Conservation (phyloP, 306 rosid species). For the Luffa acutangula region DNA sequence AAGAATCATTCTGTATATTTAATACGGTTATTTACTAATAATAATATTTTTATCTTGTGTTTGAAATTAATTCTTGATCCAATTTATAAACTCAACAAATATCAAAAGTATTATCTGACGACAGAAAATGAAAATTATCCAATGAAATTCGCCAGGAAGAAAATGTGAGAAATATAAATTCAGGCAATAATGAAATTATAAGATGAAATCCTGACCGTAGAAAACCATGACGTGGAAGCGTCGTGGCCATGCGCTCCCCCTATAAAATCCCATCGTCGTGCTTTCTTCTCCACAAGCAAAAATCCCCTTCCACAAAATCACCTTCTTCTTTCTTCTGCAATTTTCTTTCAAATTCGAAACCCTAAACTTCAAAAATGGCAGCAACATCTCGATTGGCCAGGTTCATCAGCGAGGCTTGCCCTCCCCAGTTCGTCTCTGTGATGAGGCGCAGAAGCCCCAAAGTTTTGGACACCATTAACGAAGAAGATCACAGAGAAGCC, state of each 20-base stretch:
- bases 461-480: slow-evolving; percentile 11
- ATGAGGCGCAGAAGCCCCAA: slow-evolving; percentile 11
- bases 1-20: no score
- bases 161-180: no score
- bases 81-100: no score
- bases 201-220: neutral
- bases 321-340: neutral
- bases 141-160: no score
- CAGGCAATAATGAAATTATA: neutral
- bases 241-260: neutral
- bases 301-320: neutral
- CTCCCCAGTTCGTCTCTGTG: slow-evolving; percentile 5
- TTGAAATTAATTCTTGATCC: no score
- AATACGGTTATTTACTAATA: no score
- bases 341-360: neutral
- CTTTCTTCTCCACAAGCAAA: neutral
- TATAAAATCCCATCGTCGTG: neutral
- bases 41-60: no score
- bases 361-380: slow-evolving; percentile 3
- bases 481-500: slow-evolving; percentile 8
- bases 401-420: slow-evolving; percentile 7
- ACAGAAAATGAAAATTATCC: no score
- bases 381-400: slow-evolving; percentile 6
- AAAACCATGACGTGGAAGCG: neutral
- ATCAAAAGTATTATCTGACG: no score